phyloP scores from a whole-genome alignment of 2,329 filamentous ascomycete genomes.

The Dactylellina parvicollis region DNA sequence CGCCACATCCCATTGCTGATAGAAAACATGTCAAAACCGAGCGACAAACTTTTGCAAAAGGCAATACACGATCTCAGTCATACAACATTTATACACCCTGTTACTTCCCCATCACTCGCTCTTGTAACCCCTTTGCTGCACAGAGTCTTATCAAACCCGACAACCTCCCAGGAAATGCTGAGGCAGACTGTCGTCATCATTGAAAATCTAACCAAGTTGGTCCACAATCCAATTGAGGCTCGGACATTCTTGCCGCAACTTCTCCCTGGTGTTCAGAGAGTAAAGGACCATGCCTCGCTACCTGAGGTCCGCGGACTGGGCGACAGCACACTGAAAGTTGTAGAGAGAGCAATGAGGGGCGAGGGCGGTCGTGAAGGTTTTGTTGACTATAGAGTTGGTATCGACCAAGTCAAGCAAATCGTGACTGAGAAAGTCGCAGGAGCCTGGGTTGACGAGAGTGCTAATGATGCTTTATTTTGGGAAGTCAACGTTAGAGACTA shows the following conservation, averaged over 20 bases:
- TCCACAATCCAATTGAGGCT: slow-evolving; percentile 94
- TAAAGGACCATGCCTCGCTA: slow-evolving; percentile 86
- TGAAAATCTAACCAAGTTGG: slow-evolving; percentile 97
- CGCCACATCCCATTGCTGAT: slow-evolving; percentile 91
- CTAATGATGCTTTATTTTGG: slow-evolving; percentile 62
- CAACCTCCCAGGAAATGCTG: slow-evolving; percentile 90
- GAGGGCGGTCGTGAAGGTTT: slow-evolving; percentile 70
- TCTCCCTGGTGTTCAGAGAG: slow-evolving; percentile 88
- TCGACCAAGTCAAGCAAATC: slow-evolving; percentile 56
- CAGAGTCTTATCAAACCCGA: slow-evolving; percentile 89
- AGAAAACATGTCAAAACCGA: slow-evolving; percentile 94
- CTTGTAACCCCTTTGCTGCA: slow-evolving; percentile 94
- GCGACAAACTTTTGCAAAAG: slow-evolving; percentile 86
- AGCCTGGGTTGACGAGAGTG: slow-evolving; percentile 60
- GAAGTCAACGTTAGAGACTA: slow-evolving; percentile 70
- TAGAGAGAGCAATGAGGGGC: slow-evolving; percentile 88
- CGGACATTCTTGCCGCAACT: slow-evolving; percentile 94
- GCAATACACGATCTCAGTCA: slow-evolving; percentile 95
- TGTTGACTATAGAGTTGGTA: slow-evolving; percentile 58
- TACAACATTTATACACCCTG: slow-evolving; percentile 97
- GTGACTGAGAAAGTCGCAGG: slow-evolving; percentile 22
- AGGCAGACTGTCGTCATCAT: slow-evolving; percentile 96
- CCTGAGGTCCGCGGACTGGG: slow-evolving; percentile 94
- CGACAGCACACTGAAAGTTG: slow-evolving; percentile 81
- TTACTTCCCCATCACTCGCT: slow-evolving; percentile 93